Percentiles rank a stretch among this genome's conserved stretches.
These are phyloP conservation scores for Xylaria sp. DNA, from an alignment of 2,329 filamentous ascomycete species.

Conservation along the genomic window DNA sequence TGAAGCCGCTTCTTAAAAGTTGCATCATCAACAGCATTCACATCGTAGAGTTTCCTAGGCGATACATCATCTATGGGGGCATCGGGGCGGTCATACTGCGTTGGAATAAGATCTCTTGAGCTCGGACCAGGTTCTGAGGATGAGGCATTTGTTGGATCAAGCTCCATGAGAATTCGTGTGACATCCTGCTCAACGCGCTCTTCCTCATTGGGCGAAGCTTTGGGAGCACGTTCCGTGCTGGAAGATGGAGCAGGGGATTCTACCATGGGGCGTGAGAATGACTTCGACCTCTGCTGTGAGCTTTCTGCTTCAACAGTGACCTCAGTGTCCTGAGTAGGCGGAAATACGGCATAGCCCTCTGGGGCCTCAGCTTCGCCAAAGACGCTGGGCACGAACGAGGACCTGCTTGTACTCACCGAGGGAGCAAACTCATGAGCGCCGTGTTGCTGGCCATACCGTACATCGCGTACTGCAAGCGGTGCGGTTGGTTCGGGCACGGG, in stretches of 20 bases:
- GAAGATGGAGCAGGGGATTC: conserved; percentile 44
- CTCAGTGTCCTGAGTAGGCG: conserved; percentile 49
- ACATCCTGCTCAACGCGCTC: conserved; percentile 32
- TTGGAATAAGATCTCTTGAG: conserved; percentile 21
- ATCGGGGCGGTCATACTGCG: conserved; percentile 1
- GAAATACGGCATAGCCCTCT: conserved; percentile 31
- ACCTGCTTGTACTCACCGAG: conserved; percentile 51
- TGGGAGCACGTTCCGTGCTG: conserved; percentile 44
- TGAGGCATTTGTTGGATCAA: conserved; percentile 16
- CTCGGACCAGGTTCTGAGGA: conserved; percentile 32
- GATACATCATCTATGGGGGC: conserved; percentile 11
- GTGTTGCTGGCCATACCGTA: conserved; percentile 24
- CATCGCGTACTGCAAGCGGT: conserved; percentile 23
- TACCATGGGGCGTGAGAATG: conserved; percentile 34
- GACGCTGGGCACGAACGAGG: conserved; percentile 49
- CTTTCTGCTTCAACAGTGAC: conserved; percentile 50
- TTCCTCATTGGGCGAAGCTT: conserved; percentile 37
- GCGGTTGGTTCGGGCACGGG: conserved; percentile 36
- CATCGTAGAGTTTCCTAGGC: not conserved
- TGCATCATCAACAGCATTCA: not conserved
- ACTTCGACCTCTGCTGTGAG: conserved; percentile 41
- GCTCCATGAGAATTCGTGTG: conserved; percentile 17
- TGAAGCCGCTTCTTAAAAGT: conserved; percentile 43
- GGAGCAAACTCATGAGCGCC: conserved; percentile 34
- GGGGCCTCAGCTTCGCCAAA: conserved; percentile 50